These are phyloP conservation scores for Coemansia sp. DNA, from an alignment of 192 early-diverging fungal species.

Conservation along the genomic window DNA sequence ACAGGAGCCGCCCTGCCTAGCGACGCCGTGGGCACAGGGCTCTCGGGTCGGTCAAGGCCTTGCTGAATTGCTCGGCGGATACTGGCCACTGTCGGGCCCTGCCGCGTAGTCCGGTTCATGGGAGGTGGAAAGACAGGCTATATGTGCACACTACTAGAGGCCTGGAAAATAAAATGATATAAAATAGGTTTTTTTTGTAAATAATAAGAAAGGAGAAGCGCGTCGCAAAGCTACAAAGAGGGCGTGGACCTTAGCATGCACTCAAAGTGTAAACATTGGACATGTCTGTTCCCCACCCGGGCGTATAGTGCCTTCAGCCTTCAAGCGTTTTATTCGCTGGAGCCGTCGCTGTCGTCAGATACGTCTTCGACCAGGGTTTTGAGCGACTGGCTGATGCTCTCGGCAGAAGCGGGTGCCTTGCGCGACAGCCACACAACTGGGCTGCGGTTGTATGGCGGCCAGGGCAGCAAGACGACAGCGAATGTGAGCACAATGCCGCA, in stretches of 20 bases:
- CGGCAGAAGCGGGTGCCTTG: slow-evolving; percentile 6
- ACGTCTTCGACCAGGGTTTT: slow-evolving; percentile 45
- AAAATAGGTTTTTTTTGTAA: too few species aligned
- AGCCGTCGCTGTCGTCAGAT: slow-evolving; percentile 31
- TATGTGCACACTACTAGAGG: not conserved
- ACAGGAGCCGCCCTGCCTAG: slow-evolving; percentile 32
- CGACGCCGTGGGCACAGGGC: slow-evolving; percentile 28
- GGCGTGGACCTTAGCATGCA: not conserved
- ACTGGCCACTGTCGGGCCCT: slow-evolving; percentile 52
- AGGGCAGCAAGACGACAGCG: slow-evolving; percentile 41
- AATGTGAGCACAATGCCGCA: slow-evolving; percentile 26
- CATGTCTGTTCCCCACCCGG: not conserved
- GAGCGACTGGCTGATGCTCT: slow-evolving; percentile 22
- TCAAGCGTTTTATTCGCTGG: not conserved
- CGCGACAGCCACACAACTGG: slow-evolving; percentile 38
- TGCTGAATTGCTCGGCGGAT: slow-evolving; percentile 53
- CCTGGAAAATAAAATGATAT: slow-evolving; percentile 4
- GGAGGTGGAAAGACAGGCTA: not conserved
- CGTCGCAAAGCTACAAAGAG: not conserved
- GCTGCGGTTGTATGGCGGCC: slow-evolving; percentile 33
- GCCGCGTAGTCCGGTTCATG: slow-evolving; percentile 28
- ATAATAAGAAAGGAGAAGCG: not conserved
- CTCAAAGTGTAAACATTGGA: not conserved
- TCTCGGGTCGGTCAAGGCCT: slow-evolving; percentile 46
- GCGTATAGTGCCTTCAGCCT: too few species aligned